A percentile compares a stretch with the other conserved stretches of the same genome.
Evolutionary conservation across 2,329 filamentous ascomycete species (phyloP).

Genomic region (Neofusicoccum ribis): DNA sequence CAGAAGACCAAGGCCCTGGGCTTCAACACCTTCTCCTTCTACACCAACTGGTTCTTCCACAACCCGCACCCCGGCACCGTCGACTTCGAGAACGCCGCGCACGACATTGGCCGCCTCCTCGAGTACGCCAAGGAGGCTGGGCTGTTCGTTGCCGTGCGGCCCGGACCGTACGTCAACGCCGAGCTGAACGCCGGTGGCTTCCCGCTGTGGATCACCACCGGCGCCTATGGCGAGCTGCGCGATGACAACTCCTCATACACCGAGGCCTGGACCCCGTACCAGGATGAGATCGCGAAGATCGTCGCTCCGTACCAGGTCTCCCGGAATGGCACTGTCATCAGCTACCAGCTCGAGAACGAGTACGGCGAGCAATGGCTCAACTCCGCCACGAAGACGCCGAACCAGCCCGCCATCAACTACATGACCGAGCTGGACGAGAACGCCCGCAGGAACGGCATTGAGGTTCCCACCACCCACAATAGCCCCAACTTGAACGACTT

Average conservation of each 20-base stretch:
- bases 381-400: constrained; percentile 43
- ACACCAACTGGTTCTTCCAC: constrained; percentile 52
- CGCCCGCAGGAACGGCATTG: constrained; percentile 57
- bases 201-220: constrained; percentile 63
- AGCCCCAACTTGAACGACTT: constrained; percentile 60
- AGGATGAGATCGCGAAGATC: constrained; percentile 52
- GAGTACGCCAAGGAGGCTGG: constrained; percentile 56
- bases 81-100: constrained; percentile 56
- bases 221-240: constrained; percentile 56
- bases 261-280: constrained; percentile 57
- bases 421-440: constrained; percentile 58
- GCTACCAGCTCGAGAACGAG: constrained; percentile 62
- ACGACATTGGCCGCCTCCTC: constrained; percentile 54
- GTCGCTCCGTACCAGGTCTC: constrained; percentile 57
- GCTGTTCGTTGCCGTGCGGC: constrained; percentile 57
- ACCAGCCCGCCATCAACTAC: constrained; percentile 53
- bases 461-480: constrained; percentile 59
- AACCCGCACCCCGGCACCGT: constrained; percentile 46
- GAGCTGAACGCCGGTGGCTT: constrained; percentile 64
- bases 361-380: constrained; percentile 44
- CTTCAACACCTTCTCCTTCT: constrained; percentile 51
- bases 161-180: constrained; percentile 65
- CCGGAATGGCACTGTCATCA: constrained; percentile 57
- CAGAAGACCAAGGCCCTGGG: constrained; percentile 55
- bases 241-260: constrained; percentile 56